Percentiles rank a stretch among this genome's conserved stretches.
Evolutionary conservation across 208 protist genomes (phyloP).

Genomic region (Leptomonas pyrrhocoris): DNA sequence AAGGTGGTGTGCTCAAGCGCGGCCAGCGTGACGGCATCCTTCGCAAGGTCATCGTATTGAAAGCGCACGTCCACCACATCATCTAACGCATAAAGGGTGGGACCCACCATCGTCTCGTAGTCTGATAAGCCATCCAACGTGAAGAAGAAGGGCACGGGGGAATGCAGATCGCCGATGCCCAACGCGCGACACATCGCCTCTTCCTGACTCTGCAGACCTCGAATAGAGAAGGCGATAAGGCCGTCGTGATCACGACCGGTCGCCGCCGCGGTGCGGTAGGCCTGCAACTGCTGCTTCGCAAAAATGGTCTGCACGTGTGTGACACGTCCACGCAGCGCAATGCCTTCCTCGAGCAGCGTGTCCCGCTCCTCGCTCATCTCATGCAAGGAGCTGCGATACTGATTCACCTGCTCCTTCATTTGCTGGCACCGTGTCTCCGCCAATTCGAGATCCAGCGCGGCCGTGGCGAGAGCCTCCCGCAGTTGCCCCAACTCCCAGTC

Average conservation of each 20-base stretch:
- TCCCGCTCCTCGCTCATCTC: slow-evolving; percentile 70
- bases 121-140: slow-evolving; percentile 71
- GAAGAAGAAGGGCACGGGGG: slow-evolving; percentile 66
- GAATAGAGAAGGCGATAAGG: slow-evolving; percentile 63
- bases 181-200: slow-evolving; percentile 38
- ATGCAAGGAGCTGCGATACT: slow-evolving; percentile 38
- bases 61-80: slow-evolving; percentile 76
- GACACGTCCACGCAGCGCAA: slow-evolving; percentile 74
- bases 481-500: slow-evolving; percentile 77
- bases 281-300: slow-evolving; percentile 85
- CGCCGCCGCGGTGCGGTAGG: slow-evolving; percentile 49
- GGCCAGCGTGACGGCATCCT: slow-evolving; percentile 59
- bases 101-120: slow-evolving; percentile 84
- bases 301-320: slow-evolving; percentile 86
- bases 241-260: slow-evolving; percentile 25
- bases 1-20: slow-evolving; percentile 64
- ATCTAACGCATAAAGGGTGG: slow-evolving; percentile 56
- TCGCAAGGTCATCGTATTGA: slow-evolving; percentile 62
- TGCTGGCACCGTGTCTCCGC: slow-evolving; percentile 73
- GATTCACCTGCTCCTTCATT: slow-evolving; percentile 65
- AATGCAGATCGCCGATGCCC: slow-evolving; percentile 34
- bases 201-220: slow-evolving; percentile 47
- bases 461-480: slow-evolving; percentile 79
- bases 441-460: slow-evolving; percentile 85
- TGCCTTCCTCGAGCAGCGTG: slow-evolving; percentile 78